phyloP scores from a whole-genome alignment of 345 rosid species.

The Garcia nutans region DNA sequence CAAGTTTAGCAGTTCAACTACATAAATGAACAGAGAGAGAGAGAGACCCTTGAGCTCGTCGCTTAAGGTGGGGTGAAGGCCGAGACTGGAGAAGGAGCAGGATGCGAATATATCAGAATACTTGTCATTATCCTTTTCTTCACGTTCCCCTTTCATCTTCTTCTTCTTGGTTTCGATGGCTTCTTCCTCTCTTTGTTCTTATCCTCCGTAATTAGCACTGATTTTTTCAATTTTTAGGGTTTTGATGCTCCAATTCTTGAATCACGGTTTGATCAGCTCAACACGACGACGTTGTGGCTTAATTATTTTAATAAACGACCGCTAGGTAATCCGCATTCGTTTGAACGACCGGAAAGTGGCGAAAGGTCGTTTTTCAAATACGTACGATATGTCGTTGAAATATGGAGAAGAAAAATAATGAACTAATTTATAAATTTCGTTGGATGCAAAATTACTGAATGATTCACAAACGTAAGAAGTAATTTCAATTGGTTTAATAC shows the following conservation, averaged over 20 bases:
- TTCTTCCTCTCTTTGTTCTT: background rate
- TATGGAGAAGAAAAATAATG: no score
- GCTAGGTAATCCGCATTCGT: no score
- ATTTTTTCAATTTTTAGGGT: background rate
- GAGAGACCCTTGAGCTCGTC: constrained; percentile 57
- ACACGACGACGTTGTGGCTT: background rate
- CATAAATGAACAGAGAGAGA: background rate
- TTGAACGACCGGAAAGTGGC: no score
- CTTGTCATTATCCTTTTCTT: constrained; percentile 9
- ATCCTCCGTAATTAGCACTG: background rate
- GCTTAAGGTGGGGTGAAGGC: constrained; percentile 54
- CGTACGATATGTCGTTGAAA: no score
- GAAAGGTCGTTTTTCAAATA: no score
- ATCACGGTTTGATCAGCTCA: background rate
- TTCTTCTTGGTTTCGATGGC: background rate
- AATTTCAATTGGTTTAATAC: no score
- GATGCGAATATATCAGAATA: constrained; percentile 49
- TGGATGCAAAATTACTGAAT: no score
- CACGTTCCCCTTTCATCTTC: constrained; percentile 7
- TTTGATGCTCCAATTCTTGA: background rate
- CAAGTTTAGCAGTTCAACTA: background rate
- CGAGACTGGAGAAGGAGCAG: constrained; percentile 69
- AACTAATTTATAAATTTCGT: no score
- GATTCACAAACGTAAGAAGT: no score
- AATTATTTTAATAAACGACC: no score